Base-by-base conservation (phyloP, 2,329 filamentous ascomycete genomes). In the Zopfia rhizophila region DNA sequence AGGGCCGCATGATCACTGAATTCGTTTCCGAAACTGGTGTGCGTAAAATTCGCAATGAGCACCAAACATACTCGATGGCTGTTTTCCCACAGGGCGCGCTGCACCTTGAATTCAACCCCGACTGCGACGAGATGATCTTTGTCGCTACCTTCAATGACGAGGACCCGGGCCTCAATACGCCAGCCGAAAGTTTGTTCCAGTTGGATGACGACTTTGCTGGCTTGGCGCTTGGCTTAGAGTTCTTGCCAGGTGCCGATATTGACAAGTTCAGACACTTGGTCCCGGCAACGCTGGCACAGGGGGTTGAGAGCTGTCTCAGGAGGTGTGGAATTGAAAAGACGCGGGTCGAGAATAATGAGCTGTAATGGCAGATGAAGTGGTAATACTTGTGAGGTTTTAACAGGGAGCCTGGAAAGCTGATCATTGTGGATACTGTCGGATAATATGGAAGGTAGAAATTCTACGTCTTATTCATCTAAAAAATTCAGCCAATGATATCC, bases 91-190 rank as follows among this genome's bases (percentile, higher is more conserved):
- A 78, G 61, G 82, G 82, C 18, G 73, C 75, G 5, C 61, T 83
- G 16, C 82, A 85, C 67, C 79, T 76, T 6, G 78, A 83, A 60
- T 82, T 75, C 66, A 85, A 84, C 70, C 80, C 81, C 1, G 70
- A 76, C 53, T 84, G 82, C 65, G 70, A 75, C 30, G 66, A 75
- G 24, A 78, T 76, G 42, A 70, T 75, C 14, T 82, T 82, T 56
- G 70, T 82, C 21, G 80, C 80, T 5, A 66, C 72, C 23, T 82
- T 82, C 56, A 72, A 72, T 31, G 61, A 61, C 31, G 79, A 82
- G 60, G 80, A 83, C 61, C 78, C 78, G 21, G 80, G 81, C 30
- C 72, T 76, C n/a, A 74, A 77, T 38, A 77, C 80, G 63, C 64
- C 78, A 36, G 75, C 77, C 27, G 75, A 83, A 58, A 75, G 78